Percentiles rank a stretch among this genome's conserved stretches.
Evolutionary conservation across 2,329 filamentous ascomycete species (phyloP).

Genomic region (Botrytis cinerea): DNA sequence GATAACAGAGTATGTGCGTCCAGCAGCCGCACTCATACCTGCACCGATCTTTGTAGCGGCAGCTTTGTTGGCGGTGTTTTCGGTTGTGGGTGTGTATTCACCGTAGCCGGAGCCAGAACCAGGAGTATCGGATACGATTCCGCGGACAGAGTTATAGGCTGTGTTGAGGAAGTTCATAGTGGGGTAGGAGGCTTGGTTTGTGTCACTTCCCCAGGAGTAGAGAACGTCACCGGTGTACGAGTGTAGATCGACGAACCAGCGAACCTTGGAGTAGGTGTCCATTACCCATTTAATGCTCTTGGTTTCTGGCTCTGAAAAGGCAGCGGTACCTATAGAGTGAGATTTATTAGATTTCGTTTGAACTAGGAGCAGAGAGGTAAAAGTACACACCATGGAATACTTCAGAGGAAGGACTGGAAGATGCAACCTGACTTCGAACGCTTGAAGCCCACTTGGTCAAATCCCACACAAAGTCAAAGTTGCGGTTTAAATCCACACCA

Average conservation of each 20-base stretch:
- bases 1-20: slow-evolving; percentile 44
- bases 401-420: slow-evolving; percentile 37
- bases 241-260: slow-evolving; percentile 62
- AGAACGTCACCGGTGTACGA: slow-evolving; percentile 54
- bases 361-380: background rate
- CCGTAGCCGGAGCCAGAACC: slow-evolving; percentile 44
- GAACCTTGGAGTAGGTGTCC: slow-evolving; percentile 51
- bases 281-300: slow-evolving; percentile 56
- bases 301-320: slow-evolving; percentile 59
- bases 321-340: slow-evolving; percentile 45
- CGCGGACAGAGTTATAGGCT: slow-evolving; percentile 54
- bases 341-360: slow-evolving; percentile 1
- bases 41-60: slow-evolving; percentile 43
- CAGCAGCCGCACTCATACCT: slow-evolving; percentile 47
- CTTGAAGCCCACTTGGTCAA: slow-evolving; percentile 47
- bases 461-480: slow-evolving; percentile 61
- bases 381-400: slow-evolving; percentile 44
- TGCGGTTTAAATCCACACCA: slow-evolving; percentile 57
- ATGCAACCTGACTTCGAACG: slow-evolving; percentile 46
- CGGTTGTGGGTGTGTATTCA: slow-evolving; percentile 48
- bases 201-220: slow-evolving; percentile 60
- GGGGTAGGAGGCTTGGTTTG: slow-evolving; percentile 49
- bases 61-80: slow-evolving; percentile 43
- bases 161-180: slow-evolving; percentile 55
- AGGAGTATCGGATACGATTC: slow-evolving; percentile 46